Conservation (phyloP, 2,329 filamentous ascomycete species). For the Phialophora macrospora region DNA sequence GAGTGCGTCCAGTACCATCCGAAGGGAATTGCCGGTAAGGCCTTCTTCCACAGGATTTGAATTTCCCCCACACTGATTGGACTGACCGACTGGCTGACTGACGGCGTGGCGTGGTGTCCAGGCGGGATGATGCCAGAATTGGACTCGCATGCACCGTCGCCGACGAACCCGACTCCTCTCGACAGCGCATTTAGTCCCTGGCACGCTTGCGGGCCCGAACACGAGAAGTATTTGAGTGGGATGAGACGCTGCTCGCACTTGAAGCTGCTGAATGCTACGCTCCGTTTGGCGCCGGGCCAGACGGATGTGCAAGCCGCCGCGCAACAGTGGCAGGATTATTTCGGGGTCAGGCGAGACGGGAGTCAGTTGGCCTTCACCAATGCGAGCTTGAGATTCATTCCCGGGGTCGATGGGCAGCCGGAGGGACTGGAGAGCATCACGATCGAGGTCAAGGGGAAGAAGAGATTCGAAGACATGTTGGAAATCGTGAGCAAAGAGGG, state of each 20-base stretch:
- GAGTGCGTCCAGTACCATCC: conserved; percentile 53
- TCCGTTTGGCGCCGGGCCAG: conserved; percentile 48
- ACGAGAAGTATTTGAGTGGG: conserved; percentile 43
- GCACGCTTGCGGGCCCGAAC: conserved; percentile 51
- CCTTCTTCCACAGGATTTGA: no score
- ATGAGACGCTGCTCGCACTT: conserved; percentile 49
- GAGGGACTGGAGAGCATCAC: conserved; percentile 49
- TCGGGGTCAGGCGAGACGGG: conserved; percentile 41
- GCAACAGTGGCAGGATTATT: conserved; percentile 50
- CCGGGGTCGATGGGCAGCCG: conserved; percentile 42
- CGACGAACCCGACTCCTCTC: conserved; percentile 48
- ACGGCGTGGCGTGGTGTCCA: conserved; percentile 22
- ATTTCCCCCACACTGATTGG: no score
- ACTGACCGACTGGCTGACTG: not conserved
- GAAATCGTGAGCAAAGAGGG: conserved; percentile 43
- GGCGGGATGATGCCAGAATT: conserved; percentile 53
- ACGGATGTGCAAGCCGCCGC: conserved; percentile 45
- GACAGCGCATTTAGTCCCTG: conserved; percentile 50
- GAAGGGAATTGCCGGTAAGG: conserved; percentile 47
- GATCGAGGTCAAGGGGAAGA: conserved; percentile 46
- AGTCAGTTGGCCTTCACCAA: conserved; percentile 44
- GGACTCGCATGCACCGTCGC: conserved; percentile 46
- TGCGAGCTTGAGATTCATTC: conserved; percentile 45
- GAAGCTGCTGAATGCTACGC: conserved; percentile 44
- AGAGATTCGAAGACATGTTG: conserved; percentile 43